Evolutionary conservation across 768 basidiomycete genomes (phyloP), one percentile per base, ranked within the genome.

Genomic region (Pleurotus citrinopileatus): DNA sequence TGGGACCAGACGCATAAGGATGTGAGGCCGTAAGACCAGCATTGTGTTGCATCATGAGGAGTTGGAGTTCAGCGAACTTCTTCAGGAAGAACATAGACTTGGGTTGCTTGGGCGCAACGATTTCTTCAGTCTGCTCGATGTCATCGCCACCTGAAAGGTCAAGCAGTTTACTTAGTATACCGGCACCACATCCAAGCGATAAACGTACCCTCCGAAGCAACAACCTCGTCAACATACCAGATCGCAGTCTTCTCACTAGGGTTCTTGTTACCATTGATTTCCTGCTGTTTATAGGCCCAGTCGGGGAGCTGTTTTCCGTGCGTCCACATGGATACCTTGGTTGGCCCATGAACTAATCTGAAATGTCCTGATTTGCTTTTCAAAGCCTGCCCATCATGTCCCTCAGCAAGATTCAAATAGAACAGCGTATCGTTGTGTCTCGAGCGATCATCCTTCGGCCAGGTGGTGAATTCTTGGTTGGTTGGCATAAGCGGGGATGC

Each of bases 1-100:
- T 87, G 4, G 97, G 94, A n/a, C 79, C 79, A 55, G 90, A 91
- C 3, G 97, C 94, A 67, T 99, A 99, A 37, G 97, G 97, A 66
- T 99, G 97, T 3, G 89, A 91, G n/a, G 94, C 91, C 22, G 94
- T 96, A 59, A 99, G 77, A 19, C 94, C 97, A n/a, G 97, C 95
- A 63, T 99, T 99, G 75, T 99, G 97, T 66, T 97, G 94, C 59
- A 98, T 72, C 96, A 98, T 98, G 53, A 96, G 74, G 40, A 96
- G 71, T 64, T 99, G 97, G 27, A 98, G 75, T 68, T 99, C 96
- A 25, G 76, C 82, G 63, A 95, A 98, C 72, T 99, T 98, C 68
- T 78, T 87, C 79, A 99, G 91, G 73, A 99, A 99, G 68, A 85
- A 89, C 76, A 94, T 80, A 50, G 73, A 76, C 72, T 91, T 94